These are phyloP conservation scores for Podila epicladia DNA, from an alignment of 192 early-diverging fungal species.

Conservation along the genomic window DNA sequence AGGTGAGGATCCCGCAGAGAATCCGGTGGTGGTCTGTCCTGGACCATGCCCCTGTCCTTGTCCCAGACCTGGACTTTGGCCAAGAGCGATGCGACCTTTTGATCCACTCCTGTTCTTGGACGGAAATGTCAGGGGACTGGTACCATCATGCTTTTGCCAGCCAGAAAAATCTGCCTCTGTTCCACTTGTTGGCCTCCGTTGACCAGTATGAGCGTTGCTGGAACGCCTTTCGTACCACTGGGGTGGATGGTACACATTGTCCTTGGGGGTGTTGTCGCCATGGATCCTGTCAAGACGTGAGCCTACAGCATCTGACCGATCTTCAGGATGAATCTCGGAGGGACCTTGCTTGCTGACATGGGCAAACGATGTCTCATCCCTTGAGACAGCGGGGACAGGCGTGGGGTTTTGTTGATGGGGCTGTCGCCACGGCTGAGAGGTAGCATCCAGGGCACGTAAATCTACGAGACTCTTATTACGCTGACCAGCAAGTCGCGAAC, in stretches of 20 bases:
- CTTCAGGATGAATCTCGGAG: neutral
- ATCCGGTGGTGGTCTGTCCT: neutral
- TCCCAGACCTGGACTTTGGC: neutral
- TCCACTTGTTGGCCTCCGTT: constrained; percentile 16
- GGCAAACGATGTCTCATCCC: neutral
- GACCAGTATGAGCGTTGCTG: neutral
- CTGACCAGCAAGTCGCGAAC: constrained; percentile 22
- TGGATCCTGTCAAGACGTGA: neutral
- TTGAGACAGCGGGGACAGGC: neutral
- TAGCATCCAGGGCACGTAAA: constrained; percentile 22
- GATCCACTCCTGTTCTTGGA: constrained; percentile 15
- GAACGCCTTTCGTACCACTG: constrained; percentile 40
- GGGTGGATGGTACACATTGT: constrained; percentile 44
- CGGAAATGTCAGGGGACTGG: neutral
- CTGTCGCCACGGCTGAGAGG: constrained; percentile 41
- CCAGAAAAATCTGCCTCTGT: constrained; percentile 21
- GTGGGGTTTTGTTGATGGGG: neutral
- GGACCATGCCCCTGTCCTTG: neutral
- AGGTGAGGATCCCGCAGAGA: constrained; percentile 3
- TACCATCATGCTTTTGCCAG: constrained; percentile 16
- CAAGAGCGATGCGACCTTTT: constrained; percentile 7
- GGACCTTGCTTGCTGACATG: neutral
- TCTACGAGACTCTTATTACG: constrained; percentile 48
- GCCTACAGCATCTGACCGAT: neutral
- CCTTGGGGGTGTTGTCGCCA: constrained; percentile 3